Conservation (phyloP, 1,284 basidiomycete species). For the Pseudozyma pruni region DNA sequence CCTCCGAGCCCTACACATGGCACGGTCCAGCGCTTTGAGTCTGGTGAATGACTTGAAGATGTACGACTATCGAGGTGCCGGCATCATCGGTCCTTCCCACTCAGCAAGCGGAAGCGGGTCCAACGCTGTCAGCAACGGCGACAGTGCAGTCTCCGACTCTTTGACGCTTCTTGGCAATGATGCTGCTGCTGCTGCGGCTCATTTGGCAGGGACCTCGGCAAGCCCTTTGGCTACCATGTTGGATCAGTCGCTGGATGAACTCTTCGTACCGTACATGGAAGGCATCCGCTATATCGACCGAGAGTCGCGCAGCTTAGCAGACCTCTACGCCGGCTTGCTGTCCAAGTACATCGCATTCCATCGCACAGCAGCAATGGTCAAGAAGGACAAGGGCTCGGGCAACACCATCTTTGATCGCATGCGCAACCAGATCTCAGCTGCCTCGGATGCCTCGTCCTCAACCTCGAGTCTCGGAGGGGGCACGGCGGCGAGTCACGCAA, state of each 20-base stretch:
- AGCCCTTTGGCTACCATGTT: constrained; percentile 75
- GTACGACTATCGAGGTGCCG: constrained; percentile 77
- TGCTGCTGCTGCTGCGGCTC: constrained; percentile 34
- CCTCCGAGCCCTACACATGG: constrained; percentile 87
- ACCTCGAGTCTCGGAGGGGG: constrained; percentile 23
- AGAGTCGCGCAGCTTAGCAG: constrained; percentile 86
- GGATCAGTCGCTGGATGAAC: constrained; percentile 92
- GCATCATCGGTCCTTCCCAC: constrained; percentile 44
- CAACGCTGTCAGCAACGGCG: constrained; percentile 1
- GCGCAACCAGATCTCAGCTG: constrained; percentile 86
- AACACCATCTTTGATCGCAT: constrained; percentile 85
- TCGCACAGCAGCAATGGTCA: constrained; percentile 66
- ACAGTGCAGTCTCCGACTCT: constrained; percentile 11
- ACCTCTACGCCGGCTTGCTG: constrained; percentile 82
- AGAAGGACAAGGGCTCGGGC: constrained; percentile 68
- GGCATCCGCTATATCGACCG: constrained; percentile 90
- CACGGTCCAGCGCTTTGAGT: constrained; percentile 80
- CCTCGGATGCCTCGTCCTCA: constrained; percentile 71
- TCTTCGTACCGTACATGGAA: constrained; percentile 91
- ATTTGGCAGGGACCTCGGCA: constrained; percentile 46
- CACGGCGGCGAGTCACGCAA: constrained; percentile 12
- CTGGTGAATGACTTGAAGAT: constrained; percentile 92
- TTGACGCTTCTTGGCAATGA: constrained; percentile 38
- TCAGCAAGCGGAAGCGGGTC: constrained; percentile 12
- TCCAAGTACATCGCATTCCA: constrained; percentile 86